Evolutionary conservation across 2,329 filamentous ascomycete species (phyloP).

Genomic region (Trichoderma gracile): DNA sequence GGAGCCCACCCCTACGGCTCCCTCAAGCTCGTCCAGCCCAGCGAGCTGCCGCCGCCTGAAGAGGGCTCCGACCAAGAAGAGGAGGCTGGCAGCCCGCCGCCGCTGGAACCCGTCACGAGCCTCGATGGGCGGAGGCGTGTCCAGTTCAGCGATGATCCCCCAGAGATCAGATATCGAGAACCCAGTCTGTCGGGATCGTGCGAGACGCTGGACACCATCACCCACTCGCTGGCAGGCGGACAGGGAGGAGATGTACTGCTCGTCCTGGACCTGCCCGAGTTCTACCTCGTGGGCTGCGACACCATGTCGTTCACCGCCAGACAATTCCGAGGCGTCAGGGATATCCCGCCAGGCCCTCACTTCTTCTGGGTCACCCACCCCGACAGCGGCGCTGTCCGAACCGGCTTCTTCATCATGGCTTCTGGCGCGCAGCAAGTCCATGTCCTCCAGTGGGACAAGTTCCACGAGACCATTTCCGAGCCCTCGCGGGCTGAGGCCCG

Average conservation of each 20-base stretch:
- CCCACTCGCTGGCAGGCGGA: constrained; percentile 37
- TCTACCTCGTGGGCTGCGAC: constrained; percentile 57
- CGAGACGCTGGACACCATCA: constrained; percentile 26
- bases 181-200: neutral
- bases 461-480: constrained; percentile 56
- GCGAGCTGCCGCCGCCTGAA: constrained; percentile 8
- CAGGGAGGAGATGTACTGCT: constrained; percentile 52
- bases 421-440: constrained; percentile 40
- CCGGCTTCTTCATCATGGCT: constrained; percentile 59
- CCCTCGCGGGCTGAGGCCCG: constrained; percentile 48
- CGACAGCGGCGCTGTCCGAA: constrained; percentile 50
- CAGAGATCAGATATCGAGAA: neutral
- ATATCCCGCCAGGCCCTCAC: constrained; percentile 58
- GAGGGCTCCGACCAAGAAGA: constrained; percentile 22
- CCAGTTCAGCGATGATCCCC: constrained; percentile 7
- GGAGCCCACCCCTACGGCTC: constrained; percentile 47
- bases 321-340: constrained; percentile 54
- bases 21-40: constrained; percentile 43
- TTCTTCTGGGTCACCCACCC: constrained; percentile 60
- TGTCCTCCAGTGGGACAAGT: constrained; percentile 57
- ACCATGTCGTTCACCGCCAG: constrained; percentile 49
- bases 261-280: constrained; percentile 52
- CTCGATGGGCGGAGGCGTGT: neutral
- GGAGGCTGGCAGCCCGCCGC: constrained; percentile 35
- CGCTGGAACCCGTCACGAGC: constrained; percentile 33